phyloP scores from a whole-genome alignment of 2,329 filamentous ascomycete species.

The Byssochlamys sp. region DNA sequence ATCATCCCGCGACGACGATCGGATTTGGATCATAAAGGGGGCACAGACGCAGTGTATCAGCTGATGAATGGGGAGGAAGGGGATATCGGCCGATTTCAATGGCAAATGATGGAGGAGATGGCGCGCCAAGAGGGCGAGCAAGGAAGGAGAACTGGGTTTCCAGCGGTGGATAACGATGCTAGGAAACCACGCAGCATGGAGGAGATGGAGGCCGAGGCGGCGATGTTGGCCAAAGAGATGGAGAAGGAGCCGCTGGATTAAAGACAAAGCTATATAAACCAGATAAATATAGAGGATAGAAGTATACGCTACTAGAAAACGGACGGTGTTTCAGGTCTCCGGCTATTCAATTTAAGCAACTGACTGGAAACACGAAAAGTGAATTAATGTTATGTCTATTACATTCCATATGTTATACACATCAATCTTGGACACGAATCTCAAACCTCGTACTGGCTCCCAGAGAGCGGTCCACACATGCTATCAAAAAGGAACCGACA shows the following conservation, averaged over 20 bases:
- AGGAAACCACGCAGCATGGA: slow-evolving; percentile 57
- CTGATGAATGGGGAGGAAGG: slow-evolving; percentile 76
- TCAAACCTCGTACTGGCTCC: neutral
- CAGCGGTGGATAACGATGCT: slow-evolving; percentile 60
- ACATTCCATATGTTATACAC: neutral
- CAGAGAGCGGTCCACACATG: neutral
- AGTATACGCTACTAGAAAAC: neutral
- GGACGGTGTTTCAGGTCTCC: neutral
- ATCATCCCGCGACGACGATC: slow-evolving; percentile 63
- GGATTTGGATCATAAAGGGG: slow-evolving; percentile 48
- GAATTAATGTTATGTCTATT: neutral
- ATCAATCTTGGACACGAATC: neutral
- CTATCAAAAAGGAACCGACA: neutral
- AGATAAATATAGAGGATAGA: neutral
- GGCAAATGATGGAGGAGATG: slow-evolving; percentile 37
- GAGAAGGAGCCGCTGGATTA: slow-evolving; percentile 26
- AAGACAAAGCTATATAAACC: slow-evolving; percentile 6
- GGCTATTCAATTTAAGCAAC: neutral
- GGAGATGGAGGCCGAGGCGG: slow-evolving; percentile 73
- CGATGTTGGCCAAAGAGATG: slow-evolving; percentile 48
- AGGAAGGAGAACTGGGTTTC: slow-evolving; percentile 49
- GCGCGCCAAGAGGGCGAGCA: slow-evolving; percentile 10
- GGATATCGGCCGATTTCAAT: slow-evolving; percentile 64
- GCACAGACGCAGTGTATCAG: slow-evolving; percentile 69
- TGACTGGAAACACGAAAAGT: neutral